Base-by-base conservation (phyloP, 805 yeast genomes). In the Pichia exigua region DNA sequence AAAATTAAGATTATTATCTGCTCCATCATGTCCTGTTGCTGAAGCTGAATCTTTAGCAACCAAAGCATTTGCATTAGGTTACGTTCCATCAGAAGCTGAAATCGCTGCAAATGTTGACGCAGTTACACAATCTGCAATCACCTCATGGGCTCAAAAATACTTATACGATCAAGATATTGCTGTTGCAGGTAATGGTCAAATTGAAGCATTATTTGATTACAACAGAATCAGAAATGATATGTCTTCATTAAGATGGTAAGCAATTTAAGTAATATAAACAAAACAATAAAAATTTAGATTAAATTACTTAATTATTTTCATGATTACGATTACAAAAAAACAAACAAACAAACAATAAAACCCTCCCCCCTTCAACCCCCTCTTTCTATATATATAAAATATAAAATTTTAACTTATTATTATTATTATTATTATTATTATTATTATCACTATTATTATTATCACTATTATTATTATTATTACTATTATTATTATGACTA, bases 131-230 rank as follows among this genome's bases (percentile, higher is more conserved):
- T 71, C 74, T 59, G 81, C 80, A 59, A 73, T 87, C 58, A 79
- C 77, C 66, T 72, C 77, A 48, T 87, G 94, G 94, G 92, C 94
- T 59, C 77, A 78, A 65, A 74, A 76, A 56, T 75, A 79, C 71
- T 76, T 87, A 69, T 87, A 89, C 87, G 95, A 87, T 73, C 86
- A 79, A 70, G 95, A 87, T 72, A 75, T 87, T 64, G 95, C 88
- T 61, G 73, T 87, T 63, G 77, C 92, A 54, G 94, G 86, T 71
- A 79, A 87, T 58, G 95, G 95, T 71, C 87, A 83, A 74, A 85
- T 85, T 73, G 95, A 87, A 78, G 88, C 76, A 59, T 75, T 87
- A 71, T 75, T 86, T 67, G 95, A 87, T 71, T 87, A 87, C 81
- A 76, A 74, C 80, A 83, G 92, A 82, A 73, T 82, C 70, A 85